Evolutionary conservation across 768 basidiomycete genomes (phyloP).

Genomic region (Phaeotremella skinneri): DNA sequence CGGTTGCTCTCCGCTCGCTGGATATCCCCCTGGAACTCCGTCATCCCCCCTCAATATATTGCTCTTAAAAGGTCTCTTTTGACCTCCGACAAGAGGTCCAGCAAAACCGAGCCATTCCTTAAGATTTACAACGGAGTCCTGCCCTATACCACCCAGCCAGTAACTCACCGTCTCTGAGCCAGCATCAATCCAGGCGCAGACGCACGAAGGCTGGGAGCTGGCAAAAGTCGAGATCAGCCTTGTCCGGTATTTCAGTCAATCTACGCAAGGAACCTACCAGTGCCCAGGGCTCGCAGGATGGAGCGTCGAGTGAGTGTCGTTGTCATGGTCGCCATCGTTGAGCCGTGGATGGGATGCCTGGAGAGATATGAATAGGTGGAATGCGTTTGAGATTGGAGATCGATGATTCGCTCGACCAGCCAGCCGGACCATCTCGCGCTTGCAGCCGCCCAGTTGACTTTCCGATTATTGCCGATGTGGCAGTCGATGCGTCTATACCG

Average conservation of each 20-base stretch:
- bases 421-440: background rate
- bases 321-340: background rate
- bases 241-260: background rate
- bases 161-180: slow-evolving; percentile 23
- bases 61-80: background rate
- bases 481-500: no score
- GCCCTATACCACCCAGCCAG: no score
- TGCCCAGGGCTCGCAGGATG: background rate
- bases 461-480: background rate
- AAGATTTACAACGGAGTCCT: background rate
- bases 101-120: background rate
- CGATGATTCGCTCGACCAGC: background rate
- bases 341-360: no score
- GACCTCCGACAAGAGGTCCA: background rate
- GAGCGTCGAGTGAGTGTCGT: background rate
- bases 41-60: background rate
- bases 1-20: background rate
- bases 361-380: background rate
- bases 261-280: background rate
- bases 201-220: slow-evolving; percentile 29
- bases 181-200: slow-evolving; percentile 28
- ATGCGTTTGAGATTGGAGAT: background rate
- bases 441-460: background rate
- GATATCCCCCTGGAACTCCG: background rate
- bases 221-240: background rate